Conservation (phyloP, 495 filamentous ascomycete species). For the Aspergillus steynii region DNA sequence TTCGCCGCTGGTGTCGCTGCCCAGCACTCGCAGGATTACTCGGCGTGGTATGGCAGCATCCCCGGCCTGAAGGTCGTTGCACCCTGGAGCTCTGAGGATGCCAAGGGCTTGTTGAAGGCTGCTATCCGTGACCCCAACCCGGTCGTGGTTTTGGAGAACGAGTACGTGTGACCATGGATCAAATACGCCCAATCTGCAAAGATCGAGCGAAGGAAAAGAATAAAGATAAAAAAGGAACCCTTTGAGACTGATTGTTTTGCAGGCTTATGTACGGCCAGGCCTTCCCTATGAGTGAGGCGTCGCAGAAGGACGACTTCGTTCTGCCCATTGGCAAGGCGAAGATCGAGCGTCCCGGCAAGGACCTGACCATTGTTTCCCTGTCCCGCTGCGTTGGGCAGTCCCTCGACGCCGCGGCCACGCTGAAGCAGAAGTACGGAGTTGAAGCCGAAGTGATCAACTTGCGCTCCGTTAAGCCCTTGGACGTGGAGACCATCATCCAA, state of each 20-base stretch:
- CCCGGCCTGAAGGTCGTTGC: conserved; percentile 95
- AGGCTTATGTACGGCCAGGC: conserved; percentile 87
- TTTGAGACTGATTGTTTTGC: conserved; percentile 21
- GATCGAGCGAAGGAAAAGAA: not conserved
- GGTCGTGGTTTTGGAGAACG: conserved; percentile 92
- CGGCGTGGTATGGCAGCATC: conserved; percentile 97
- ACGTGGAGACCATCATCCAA: conserved; percentile 91
- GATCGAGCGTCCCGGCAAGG: conserved; percentile 93
- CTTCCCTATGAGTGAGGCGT: conserved; percentile 95
- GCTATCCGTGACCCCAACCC: conserved; percentile 98
- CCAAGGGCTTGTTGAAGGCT: conserved; percentile 96
- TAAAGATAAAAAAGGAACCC: not conserved
- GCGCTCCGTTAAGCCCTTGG: conserved; percentile 92
- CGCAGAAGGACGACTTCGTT: conserved; percentile 93
- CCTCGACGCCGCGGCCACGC: conserved; percentile 77
- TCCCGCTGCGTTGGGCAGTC: conserved; percentile 96
- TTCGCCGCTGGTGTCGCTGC: conserved; percentile 95
- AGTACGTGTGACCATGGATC: conserved; percentile 52
- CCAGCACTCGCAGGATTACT: conserved; percentile 98
- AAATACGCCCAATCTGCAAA: too few species aligned
- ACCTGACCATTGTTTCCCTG: conserved; percentile 90
- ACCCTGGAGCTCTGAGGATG: conserved; percentile 95
- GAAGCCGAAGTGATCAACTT: conserved; percentile 98
- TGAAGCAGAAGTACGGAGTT: conserved; percentile 95
- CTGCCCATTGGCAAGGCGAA: conserved; percentile 97